Evolutionary conservation across 139 green algal species (phyloP).

Genomic region (Coelastrella sp.): DNA sequence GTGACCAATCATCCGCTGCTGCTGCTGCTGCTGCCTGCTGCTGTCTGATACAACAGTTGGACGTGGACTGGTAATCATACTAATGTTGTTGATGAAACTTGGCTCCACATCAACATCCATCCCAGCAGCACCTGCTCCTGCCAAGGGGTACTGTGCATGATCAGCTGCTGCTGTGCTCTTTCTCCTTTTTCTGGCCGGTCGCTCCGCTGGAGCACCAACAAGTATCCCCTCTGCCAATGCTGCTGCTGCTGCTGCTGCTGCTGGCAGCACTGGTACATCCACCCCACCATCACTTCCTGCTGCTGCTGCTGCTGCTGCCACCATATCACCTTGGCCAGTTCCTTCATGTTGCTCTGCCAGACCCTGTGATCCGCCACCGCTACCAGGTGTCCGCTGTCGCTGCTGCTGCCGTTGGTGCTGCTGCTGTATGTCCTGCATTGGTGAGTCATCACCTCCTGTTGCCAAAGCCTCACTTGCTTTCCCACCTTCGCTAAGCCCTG

Average conservation of each 20-base stretch:
- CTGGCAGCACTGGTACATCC: neutral
- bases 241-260: slow-evolving; percentile 21
- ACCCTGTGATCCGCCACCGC: neutral
- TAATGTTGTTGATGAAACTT: too few relatives aligned
- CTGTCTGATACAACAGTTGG: neutral
- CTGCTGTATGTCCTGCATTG: neutral
- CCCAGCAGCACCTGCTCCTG: too few relatives aligned
- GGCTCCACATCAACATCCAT: too few relatives aligned
- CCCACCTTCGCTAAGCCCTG: neutral
- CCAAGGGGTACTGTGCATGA: too few relatives aligned
- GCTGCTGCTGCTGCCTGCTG: neutral
- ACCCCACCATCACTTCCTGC: neutral
- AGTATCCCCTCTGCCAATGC: neutral
- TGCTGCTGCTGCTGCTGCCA: slow-evolving; percentile 19
- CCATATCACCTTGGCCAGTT: neutral
- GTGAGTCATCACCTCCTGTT: neutral
- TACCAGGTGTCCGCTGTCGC: neutral
- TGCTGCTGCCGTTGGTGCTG: neutral
- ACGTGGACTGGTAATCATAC: neutral
- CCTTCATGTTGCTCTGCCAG: neutral
- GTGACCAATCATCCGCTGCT: neutral
- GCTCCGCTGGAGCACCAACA: too few relatives aligned
- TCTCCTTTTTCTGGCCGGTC: neutral
- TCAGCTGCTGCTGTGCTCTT: neutral
- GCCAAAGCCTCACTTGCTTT: neutral